A percentile compares a stretch with the other conserved stretches of the same genome.
Conservation (phyloP, 148 eudicot species). For the Oxyria digyna region DNA sequence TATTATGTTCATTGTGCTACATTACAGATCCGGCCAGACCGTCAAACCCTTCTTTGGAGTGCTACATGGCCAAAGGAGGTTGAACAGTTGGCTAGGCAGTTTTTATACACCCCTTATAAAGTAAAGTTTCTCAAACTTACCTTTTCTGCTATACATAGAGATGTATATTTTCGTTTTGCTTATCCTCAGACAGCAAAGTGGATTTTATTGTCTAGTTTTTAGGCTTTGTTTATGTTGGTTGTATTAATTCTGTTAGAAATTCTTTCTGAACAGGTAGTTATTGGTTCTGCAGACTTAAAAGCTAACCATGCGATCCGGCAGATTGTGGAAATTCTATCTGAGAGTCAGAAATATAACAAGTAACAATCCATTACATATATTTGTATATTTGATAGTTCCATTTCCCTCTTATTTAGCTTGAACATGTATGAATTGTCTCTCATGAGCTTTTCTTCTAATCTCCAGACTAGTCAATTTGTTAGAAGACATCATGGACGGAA, state of each 20-base stretch:
- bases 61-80: slow-evolving; percentile 99
- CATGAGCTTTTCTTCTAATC: slow-evolving; percentile 5
- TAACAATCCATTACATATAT: slow-evolving; percentile 15
- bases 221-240: not conserved
- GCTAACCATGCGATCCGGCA: slow-evolving; percentile 95
- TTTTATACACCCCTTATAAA: slow-evolving; percentile 75
- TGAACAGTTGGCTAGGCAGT: slow-evolving; percentile 74
- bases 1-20: not conserved
- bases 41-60: slow-evolving; percentile 93
- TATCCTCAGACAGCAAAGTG: not conserved
- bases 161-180: not conserved
- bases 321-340: slow-evolving; percentile 81
- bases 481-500: slow-evolving; percentile 98
- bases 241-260: not conserved
- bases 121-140: slow-evolving; percentile 20
- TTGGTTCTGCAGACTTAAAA: slow-evolving; percentile 84
- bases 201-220: not conserved
- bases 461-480: slow-evolving; percentile 79
- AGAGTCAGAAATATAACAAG: slow-evolving; percentile 92
- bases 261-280: slow-evolving; percentile 42
- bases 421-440: not conserved
- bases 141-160: not conserved
- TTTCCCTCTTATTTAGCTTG: not conserved
- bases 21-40: slow-evolving; percentile 91
- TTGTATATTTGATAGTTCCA: not conserved